These are phyloP conservation scores for Penicillium fimorum DNA, from an alignment of 495 filamentous ascomycete species.

Conservation along the genomic window DNA sequence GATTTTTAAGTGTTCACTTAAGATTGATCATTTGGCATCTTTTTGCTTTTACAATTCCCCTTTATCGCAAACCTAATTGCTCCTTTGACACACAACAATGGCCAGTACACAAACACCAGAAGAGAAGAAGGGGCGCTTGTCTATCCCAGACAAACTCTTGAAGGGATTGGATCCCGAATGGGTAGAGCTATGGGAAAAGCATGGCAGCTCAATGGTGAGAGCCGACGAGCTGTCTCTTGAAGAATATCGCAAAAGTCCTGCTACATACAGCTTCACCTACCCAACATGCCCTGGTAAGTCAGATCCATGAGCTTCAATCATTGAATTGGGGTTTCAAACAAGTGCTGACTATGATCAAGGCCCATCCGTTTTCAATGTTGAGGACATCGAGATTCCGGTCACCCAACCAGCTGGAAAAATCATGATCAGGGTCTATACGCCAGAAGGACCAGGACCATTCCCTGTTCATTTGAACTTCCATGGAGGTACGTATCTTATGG, in stretches of 20 bases:
- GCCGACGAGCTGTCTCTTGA: conserved; percentile 30
- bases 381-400: conserved; percentile 34
- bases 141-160: conserved; percentile 21
- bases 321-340: background rate
- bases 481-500: conserved; percentile 15
- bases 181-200: conserved; percentile 18
- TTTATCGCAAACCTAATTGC: background rate
- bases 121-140: background rate
- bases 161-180: conserved; percentile 18
- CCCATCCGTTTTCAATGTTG: conserved; percentile 33
- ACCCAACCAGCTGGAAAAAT: conserved; percentile 33
- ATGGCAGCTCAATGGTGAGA: conserved; percentile 18
- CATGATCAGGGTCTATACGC: conserved; percentile 38
- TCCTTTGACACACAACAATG: background rate
- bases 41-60: background rate
- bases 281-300: conserved; percentile 33
- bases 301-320: background rate
- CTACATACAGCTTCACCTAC: conserved; percentile 34
- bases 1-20: background rate
- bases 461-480: conserved; percentile 48
- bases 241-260: conserved; percentile 34
- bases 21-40: background rate
- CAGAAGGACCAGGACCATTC: conserved; percentile 37
- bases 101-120: background rate
- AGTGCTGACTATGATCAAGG: conserved; percentile 2